Evolutionary conservation across 306 rosid species (phyloP), one percentile per base, ranked within the genome.

Genomic region (Lotus japonicus): DNA sequence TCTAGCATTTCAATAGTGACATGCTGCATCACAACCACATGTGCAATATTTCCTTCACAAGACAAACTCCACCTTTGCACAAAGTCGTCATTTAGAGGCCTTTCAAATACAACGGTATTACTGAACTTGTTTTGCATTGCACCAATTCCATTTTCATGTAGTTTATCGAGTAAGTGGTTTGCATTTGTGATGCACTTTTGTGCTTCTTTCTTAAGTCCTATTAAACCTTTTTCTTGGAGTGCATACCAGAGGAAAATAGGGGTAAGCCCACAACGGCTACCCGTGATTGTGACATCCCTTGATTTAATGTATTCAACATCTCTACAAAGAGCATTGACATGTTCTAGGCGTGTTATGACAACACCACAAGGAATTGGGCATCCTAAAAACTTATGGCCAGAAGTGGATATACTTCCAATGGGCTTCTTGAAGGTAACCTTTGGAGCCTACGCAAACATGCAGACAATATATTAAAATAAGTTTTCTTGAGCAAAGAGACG

Each of bases 111-210:
- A 11, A 85, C 91, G 0, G 33, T 55, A 18, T 53, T 86, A 87
- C 70, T 88, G 6, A 79, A 84, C 66, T 85, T 81, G 8, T 88
- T 85, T 48, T 75, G 80, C 95, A 88, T 85, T 9, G 84, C 91
- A 63, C 91, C 81, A 18, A 5, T 42, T 7, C 44, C 54, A 44
- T 11, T 43, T 41, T 4, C 28, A 5, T 18, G 64, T 15, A 88
- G 82, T 41, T 69, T 71, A 33, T 51, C 84, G 66, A 69, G 79
- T 64, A 88, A 76, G 78, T 66, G 80, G 79, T 18, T 9, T 53
- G 73, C 62, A 36, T 39, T 68, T 3, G 71, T 73, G 28, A 43
- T 38, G 41, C 73, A 68, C 6, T 12, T 21, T 0, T 38, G 55
- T 28, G 26, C 54, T 5, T 68, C 73, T 7, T 21, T 53, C 14